Conservation (phyloP, 78 protist genomes). For the slime mould (Dictyostelium discoideum) region DNA sequence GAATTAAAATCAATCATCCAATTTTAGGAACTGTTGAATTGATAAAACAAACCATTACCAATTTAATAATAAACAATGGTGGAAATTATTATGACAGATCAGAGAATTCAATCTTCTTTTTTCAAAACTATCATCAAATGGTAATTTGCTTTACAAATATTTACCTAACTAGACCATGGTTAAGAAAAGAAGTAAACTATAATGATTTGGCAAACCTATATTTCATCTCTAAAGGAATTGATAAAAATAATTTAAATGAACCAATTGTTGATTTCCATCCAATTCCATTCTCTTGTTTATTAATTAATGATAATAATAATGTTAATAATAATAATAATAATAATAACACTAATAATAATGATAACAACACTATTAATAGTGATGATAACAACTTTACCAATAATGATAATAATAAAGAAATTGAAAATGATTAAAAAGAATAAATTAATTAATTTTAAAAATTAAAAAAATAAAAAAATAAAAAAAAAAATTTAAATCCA, state of each 20-base stretch:
- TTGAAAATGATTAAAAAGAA: not conserved
- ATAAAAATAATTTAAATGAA: not conserved
- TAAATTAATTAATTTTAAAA: too few relatives aligned
- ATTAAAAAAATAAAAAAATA: too few relatives aligned
- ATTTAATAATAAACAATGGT: not conserved
- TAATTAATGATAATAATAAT: not conserved
- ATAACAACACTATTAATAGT: not conserved
- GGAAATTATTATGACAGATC: not conserved
- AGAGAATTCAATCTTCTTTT: not conserved
- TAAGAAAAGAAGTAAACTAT: not conserved
- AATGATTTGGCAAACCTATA: not conserved
- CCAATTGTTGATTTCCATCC: not conserved
- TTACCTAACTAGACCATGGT: not conserved
- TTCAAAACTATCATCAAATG: conserved; percentile 4
- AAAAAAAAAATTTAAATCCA: too few relatives aligned
- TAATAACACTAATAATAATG: not conserved
- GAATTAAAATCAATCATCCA: not conserved
- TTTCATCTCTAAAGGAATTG: not conserved
- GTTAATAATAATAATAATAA: too few relatives aligned
- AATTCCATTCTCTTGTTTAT: conserved; percentile 9
- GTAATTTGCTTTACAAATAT: not conserved
- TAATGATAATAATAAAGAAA: not conserved
- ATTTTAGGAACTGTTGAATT: not conserved
- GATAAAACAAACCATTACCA: not conserved
- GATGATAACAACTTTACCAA: not conserved